These are phyloP conservation scores for Kentomonas sorsogonicus DNA, from an alignment of 208 protist species.

Conservation along the genomic window DNA sequence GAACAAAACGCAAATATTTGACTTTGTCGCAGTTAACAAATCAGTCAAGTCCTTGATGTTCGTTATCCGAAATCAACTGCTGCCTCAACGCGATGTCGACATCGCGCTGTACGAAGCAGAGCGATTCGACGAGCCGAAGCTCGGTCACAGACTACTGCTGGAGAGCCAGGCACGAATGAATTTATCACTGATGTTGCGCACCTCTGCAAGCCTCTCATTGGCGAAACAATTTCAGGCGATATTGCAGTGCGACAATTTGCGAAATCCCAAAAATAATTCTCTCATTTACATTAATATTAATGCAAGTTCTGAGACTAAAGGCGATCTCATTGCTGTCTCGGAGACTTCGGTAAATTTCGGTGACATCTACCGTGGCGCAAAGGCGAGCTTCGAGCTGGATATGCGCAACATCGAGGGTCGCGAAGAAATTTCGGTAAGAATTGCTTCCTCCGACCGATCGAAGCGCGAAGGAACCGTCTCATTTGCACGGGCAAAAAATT, in stretches of 20 bases:
- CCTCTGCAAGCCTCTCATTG: slow-evolving; percentile 17
- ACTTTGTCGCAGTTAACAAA: slow-evolving; percentile 67
- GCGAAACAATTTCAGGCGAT: slow-evolving; percentile 45
- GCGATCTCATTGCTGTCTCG: slow-evolving; percentile 47
- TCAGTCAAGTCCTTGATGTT: slow-evolving; percentile 60
- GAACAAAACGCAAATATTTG: slow-evolving; percentile 66
- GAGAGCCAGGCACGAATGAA: slow-evolving; percentile 68
- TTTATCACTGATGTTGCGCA: slow-evolving; percentile 70
- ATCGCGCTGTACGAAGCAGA: slow-evolving; percentile 70
- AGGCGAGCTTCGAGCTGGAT: slow-evolving; percentile 28
- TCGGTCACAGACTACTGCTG: slow-evolving; percentile 51
- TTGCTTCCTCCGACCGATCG: slow-evolving; percentile 32
- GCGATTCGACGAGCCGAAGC: slow-evolving; percentile 68
- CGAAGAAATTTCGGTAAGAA: slow-evolving; percentile 41
- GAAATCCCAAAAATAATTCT: slow-evolving; percentile 52
- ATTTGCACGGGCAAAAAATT: slow-evolving; percentile 32
- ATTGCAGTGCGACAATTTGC: slow-evolving; percentile 81
- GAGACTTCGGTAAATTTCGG: slow-evolving; percentile 69
- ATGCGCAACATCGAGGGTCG: slow-evolving; percentile 42
- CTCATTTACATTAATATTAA: slow-evolving; percentile 70
- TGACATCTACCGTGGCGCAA: slow-evolving; percentile 70
- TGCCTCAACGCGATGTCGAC: slow-evolving; percentile 51
- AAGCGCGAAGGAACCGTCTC: slow-evolving; percentile 57
- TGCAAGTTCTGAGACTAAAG: slow-evolving; percentile 53
- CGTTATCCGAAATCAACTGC: slow-evolving; percentile 65